Evolutionary conservation across 805 yeast species (phyloP).

Genomic region (Candida khao-thaluensis): DNA sequence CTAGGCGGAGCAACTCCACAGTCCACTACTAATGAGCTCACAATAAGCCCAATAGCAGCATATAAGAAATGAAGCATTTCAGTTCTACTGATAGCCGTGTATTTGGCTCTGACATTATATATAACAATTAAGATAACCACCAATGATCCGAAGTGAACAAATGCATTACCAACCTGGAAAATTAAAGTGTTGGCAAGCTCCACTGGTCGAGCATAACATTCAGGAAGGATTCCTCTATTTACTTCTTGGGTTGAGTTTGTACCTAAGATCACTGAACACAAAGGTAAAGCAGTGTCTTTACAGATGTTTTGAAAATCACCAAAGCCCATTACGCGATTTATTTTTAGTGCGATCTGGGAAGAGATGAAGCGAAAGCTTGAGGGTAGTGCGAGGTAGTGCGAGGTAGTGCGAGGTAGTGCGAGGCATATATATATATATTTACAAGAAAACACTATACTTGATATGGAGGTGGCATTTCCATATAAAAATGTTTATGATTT

Average conservation of each 20-base stretch:
- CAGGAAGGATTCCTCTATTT: constrained; percentile 64
- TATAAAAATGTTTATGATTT: constrained; percentile 11
- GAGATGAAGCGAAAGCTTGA: not conserved
- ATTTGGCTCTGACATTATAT: constrained; percentile 76
- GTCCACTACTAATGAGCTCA: constrained; percentile 75
- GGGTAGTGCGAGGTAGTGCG: too few species aligned
- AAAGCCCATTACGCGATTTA: constrained; percentile 45
- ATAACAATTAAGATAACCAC: constrained; percentile 65
- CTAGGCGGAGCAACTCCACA: constrained; percentile 93
- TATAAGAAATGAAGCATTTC: constrained; percentile 80
- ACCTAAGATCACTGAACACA: constrained; percentile 74
- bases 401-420: too few species aligned
- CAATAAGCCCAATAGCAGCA: constrained; percentile 53
- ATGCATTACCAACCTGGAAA: constrained; percentile 84
- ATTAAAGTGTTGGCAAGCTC: constrained; percentile 89
- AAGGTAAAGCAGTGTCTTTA: constrained; percentile 66
- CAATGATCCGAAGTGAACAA: constrained; percentile 76
- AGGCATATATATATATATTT: not conserved
- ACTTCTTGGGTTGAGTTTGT: constrained; percentile 31
- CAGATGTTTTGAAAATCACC: constrained; percentile 69
- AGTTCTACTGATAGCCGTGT: constrained; percentile 90
- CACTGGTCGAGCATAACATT: constrained; percentile 82
- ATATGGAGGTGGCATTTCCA: constrained; percentile 28
- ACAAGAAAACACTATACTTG: constrained; percentile 14
- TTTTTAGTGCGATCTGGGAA: not conserved